Evolutionary conservation across 495 filamentous ascomycete genomes (phyloP).

Genomic region (Lasiosphaeria hispida): DNA sequence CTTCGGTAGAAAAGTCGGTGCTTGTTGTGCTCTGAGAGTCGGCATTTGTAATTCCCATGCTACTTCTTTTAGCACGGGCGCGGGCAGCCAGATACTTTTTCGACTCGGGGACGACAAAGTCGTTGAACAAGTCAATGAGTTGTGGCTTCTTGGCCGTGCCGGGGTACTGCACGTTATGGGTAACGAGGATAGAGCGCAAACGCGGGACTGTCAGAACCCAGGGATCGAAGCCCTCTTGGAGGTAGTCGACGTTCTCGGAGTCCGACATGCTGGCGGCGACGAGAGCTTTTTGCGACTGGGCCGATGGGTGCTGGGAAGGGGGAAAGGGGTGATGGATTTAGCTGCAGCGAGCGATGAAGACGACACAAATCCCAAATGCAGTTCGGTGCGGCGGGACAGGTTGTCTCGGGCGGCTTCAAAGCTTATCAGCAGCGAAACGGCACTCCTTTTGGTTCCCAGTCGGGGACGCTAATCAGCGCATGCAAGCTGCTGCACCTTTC

Average conservation of each 20-base stretch:
- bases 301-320: not conserved
- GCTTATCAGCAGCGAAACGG: too few relatives aligned
- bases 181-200: slow-evolving; percentile 83
- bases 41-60: slow-evolving; percentile 81
- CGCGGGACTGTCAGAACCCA: slow-evolving; percentile 76
- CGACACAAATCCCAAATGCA: too few relatives aligned
- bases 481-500: too few relatives aligned
- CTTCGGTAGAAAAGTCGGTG: slow-evolving; percentile 45
- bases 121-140: slow-evolving; percentile 78
- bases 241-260: slow-evolving; percentile 71
- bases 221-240: slow-evolving; percentile 81
- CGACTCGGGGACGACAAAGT: slow-evolving; percentile 73
- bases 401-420: too few relatives aligned
- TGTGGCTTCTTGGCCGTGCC: slow-evolving; percentile 81
- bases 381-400: too few relatives aligned
- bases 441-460: too few relatives aligned
- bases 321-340: not conserved
- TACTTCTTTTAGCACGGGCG: slow-evolving; percentile 72
- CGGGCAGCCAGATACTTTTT: slow-evolving; percentile 70
- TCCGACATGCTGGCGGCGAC: slow-evolving; percentile 52
- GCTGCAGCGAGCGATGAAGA: not conserved
- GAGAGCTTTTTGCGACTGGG: not conserved
- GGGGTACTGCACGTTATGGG: slow-evolving; percentile 79
- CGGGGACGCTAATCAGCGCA: too few relatives aligned
- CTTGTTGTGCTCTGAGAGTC: slow-evolving; percentile 47